These are phyloP conservation scores for Phytomonas sp. DNA, from an alignment of 208 protist species.

Conservation along the genomic window DNA sequence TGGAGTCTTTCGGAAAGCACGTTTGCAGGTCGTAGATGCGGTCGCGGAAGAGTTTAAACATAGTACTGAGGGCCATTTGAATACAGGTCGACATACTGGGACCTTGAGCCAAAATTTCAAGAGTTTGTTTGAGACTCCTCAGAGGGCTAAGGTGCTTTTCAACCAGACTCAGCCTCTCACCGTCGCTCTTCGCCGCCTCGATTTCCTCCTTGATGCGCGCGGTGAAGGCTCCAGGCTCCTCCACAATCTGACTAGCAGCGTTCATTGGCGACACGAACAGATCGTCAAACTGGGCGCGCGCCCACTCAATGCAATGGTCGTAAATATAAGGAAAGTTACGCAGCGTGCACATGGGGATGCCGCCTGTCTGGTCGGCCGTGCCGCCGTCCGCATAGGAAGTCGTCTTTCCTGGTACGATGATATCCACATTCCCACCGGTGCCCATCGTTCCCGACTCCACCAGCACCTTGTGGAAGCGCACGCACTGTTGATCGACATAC, in stretches of 20 bases:
- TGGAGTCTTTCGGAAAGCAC: conserved; percentile 95
- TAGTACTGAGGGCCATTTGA: conserved; percentile 88
- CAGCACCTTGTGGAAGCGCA: conserved; percentile 95
- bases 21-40: conserved; percentile 96
- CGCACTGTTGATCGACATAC: conserved; percentile 94
- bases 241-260: conserved; percentile 70
- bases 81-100: conserved; percentile 92
- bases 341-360: conserved; percentile 99
- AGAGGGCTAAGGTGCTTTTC: conserved; percentile 68
- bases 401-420: conserved; percentile 96
- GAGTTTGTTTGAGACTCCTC: conserved; percentile 34
- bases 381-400: conserved; percentile 95
- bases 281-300: conserved; percentile 88
- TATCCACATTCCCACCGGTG: conserved; percentile 97
- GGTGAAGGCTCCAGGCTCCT: conserved; percentile 62
- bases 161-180: conserved; percentile 66
- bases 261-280: conserved; percentile 85
- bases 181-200: conserved; percentile 39
- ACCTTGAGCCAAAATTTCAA: conserved; percentile 40
- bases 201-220: conserved; percentile 61
- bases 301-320: conserved; percentile 98
- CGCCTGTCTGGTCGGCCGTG: conserved; percentile 95
- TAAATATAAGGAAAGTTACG: conserved; percentile 99
- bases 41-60: conserved; percentile 95
- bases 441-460: conserved; percentile 99